These are phyloP conservation scores for Penicillium rolfsii DNA, from an alignment of 2,329 filamentous ascomycete species.

Conservation along the genomic window DNA sequence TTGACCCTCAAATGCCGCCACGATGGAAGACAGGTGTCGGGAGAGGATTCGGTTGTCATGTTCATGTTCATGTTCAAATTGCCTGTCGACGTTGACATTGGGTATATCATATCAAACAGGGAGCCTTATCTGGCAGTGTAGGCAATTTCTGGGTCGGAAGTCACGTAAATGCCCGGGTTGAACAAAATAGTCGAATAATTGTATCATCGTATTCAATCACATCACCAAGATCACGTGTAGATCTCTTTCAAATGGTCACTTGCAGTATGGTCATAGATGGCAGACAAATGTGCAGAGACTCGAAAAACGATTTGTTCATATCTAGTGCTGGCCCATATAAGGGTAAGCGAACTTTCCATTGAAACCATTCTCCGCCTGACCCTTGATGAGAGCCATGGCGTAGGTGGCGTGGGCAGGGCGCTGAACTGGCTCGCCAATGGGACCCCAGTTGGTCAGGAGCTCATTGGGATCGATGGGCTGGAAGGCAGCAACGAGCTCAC, in stretches of 20 bases:
- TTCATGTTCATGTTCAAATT: constrained; percentile 7
- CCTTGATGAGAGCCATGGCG: not conserved
- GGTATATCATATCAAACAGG: constrained; percentile 11
- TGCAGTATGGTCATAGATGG: constrained; percentile 4
- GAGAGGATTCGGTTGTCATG: constrained; percentile 4
- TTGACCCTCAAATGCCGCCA: not conserved
- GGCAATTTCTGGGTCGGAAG: not conserved
- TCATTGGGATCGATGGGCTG: constrained; percentile 6
- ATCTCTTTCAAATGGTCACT: constrained; percentile 1
- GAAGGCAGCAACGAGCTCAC: not conserved
- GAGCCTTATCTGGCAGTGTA: constrained; percentile 1
- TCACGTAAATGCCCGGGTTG: not conserved
- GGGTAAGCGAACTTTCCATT: too few species aligned
- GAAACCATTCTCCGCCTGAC: too few species aligned
- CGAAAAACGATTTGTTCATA: not conserved
- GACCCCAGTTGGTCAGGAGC: constrained; percentile 3
- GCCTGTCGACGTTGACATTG: constrained; percentile 1
- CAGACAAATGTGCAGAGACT: not conserved
- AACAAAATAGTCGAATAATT: not conserved
- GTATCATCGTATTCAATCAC: not conserved
- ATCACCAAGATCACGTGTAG: not conserved
- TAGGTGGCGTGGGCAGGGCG: not conserved
- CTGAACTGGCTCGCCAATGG: constrained; percentile 10
- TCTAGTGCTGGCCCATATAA: not conserved
- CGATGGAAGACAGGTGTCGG: not conserved